Conservation (phyloP, 495 filamentous ascomycete species). For the Aspergillus sparsus region DNA sequence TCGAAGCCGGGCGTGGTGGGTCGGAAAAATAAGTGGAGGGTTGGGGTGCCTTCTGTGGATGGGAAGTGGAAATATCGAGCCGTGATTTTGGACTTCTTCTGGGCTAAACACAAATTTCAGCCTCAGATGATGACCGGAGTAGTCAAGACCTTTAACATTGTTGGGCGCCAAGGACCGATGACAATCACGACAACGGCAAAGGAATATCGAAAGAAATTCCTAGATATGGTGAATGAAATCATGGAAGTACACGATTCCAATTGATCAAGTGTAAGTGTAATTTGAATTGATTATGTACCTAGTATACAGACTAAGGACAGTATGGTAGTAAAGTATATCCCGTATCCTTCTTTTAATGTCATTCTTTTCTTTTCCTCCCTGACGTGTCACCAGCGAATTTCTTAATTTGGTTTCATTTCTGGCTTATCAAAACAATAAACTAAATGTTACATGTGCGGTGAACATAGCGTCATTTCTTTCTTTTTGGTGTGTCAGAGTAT, state of each 20-base stretch:
- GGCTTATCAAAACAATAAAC: not conserved
- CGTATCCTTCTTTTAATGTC: not conserved
- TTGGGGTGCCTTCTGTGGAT: conserved; percentile 57
- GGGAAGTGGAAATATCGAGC: conserved; percentile 64
- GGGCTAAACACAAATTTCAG: conserved; percentile 66
- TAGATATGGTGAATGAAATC: conserved; percentile 59
- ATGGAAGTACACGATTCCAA: conserved; percentile 48
- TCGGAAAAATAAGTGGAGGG: conserved; percentile 52
- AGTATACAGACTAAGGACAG: not conserved
- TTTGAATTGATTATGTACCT: not conserved
- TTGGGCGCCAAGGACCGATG: conserved; percentile 63
- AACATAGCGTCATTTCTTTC: not conserved
- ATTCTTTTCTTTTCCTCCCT: not conserved
- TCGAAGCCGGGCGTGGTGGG: conserved; percentile 26
- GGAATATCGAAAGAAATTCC: conserved; percentile 66
- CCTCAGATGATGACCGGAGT: conserved; percentile 62
- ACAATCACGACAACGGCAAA: conserved; percentile 66
- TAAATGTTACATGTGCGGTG: not conserved
- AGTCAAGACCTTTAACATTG: conserved; percentile 60
- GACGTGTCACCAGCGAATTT: not conserved
- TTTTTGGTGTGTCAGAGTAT: not conserved
- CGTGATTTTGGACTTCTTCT: conserved; percentile 69
- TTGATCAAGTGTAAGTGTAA: not conserved
- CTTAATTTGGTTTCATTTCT: not conserved
- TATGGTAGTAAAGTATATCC: not conserved